phyloP scores from a whole-genome alignment of 1,284 basidiomycete genomes.

The Tausonia pullulans region DNA sequence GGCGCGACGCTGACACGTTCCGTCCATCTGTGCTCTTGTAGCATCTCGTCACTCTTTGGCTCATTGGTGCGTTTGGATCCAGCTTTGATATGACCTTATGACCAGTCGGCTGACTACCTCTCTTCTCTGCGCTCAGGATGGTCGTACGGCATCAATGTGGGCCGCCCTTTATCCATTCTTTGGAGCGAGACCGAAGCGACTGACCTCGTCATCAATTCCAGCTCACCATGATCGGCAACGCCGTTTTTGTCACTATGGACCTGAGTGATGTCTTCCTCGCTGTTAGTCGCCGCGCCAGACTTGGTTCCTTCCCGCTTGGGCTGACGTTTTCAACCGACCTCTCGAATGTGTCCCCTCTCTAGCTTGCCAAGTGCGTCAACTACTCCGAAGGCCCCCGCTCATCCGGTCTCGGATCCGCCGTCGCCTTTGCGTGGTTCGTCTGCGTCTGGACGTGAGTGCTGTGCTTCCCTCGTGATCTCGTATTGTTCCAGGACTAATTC shows the following conservation, averaged over 20 bases:
- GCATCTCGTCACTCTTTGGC: constrained; percentile 91
- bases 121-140: constrained; percentile 41
- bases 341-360: not conserved
- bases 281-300: constrained; percentile 39
- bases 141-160: constrained; percentile 69
- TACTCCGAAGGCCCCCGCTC: constrained; percentile 49
- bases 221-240: constrained; percentile 75
- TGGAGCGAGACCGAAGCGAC: not conserved
- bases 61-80: constrained; percentile 51
- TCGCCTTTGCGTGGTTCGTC: constrained; percentile 59
- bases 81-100: not conserved
- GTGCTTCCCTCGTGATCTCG: not conserved
- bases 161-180: not conserved
- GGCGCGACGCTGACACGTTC: no score
- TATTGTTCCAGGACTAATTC: not conserved
- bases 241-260: constrained; percentile 95
- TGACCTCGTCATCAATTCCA: constrained; percentile 23
- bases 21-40: constrained; percentile 32
- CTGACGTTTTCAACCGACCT: not conserved
- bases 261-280: constrained; percentile 81
- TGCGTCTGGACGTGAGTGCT: constrained; percentile 67
- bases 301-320: not conserved
- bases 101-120: no score
- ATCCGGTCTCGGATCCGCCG: constrained; percentile 48
- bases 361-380: constrained; percentile 78